These are phyloP conservation scores for Vitis rupestris DNA, from an alignment of 164 flowering plant species.

Conservation along the genomic window DNA sequence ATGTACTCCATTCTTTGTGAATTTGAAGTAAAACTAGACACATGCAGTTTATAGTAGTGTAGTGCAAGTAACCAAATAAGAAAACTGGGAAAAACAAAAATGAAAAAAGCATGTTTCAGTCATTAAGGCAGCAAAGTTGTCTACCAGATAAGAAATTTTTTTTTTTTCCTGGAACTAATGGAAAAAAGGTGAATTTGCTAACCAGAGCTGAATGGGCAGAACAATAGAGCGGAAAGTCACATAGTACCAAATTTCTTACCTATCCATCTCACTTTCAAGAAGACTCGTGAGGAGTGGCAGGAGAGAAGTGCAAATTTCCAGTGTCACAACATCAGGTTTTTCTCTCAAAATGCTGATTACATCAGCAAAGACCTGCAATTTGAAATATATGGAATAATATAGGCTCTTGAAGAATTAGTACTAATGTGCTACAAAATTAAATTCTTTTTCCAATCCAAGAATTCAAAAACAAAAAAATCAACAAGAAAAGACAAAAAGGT, in stretches of 20 bases:
- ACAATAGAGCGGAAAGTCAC: not conserved
- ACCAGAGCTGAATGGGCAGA: not conserved
- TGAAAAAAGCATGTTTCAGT: not conserved
- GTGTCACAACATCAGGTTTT: slow-evolving; percentile 63
- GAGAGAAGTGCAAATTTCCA: slow-evolving; percentile 76
- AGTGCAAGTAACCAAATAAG: not conserved
- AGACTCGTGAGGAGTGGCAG: slow-evolving; percentile 74
- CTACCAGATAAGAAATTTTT: not conserved
- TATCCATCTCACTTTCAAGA: slow-evolving; percentile 76
- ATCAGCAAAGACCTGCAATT: slow-evolving; percentile 80
- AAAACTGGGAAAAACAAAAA: not conserved
- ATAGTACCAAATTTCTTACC: slow-evolving; percentile 33
- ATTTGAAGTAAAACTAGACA: no score
- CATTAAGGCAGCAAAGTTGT: no score
- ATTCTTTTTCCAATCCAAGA: no score
- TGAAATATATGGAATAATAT: not conserved
- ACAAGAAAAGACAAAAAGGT: not conserved
- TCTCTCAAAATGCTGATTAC: slow-evolving; percentile 62
- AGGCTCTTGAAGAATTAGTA: not conserved
- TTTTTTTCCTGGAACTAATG: not conserved
- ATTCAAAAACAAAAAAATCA: not conserved
- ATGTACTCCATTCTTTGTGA: no score
- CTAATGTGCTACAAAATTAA: no score
- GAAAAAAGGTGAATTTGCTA: not conserved
- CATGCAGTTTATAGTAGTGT: not conserved